Conservation (phyloP, 1,284 basidiomycete genomes). For the Puccinia horiana region DNA sequence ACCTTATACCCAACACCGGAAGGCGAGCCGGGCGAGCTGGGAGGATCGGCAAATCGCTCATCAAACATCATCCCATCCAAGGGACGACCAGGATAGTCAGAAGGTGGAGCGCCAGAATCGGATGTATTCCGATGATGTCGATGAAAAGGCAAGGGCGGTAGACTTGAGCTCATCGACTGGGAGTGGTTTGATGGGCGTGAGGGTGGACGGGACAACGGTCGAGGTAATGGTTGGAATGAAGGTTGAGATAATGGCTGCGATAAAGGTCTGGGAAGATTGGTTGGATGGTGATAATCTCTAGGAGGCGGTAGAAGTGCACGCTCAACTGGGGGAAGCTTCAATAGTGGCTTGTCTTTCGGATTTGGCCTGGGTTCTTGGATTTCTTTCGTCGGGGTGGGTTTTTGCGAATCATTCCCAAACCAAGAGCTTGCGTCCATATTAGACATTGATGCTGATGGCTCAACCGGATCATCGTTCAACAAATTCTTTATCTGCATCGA, state of each 20-base stretch:
- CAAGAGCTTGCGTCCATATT: slow-evolving; percentile 40
- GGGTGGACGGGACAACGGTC: slow-evolving; percentile 28
- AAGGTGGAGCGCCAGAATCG: not conserved
- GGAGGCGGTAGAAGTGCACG: slow-evolving; percentile 1
- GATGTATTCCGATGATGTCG: not conserved
- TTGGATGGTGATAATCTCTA: not conserved
- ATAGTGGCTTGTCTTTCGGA: not conserved
- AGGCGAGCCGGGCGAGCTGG: slow-evolving; percentile 28
- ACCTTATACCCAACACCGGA: not conserved
- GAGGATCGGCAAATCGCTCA: slow-evolving; percentile 50
- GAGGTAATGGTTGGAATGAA: not conserved
- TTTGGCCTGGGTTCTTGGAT: not conserved
- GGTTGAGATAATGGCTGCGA: slow-evolving; percentile 22
- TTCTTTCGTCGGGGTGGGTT: not conserved
- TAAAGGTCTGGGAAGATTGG: slow-evolving; percentile 4
- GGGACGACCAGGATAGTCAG: slow-evolving; percentile 1
- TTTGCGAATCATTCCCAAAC: slow-evolving; percentile 25
- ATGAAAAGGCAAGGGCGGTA: slow-evolving; percentile 13
- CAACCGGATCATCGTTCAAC: slow-evolving; percentile 48
- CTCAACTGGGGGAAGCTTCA: not conserved
- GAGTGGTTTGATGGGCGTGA: slow-evolving; percentile 14
- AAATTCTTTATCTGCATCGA: slow-evolving; percentile 49
- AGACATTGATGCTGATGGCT: slow-evolving; percentile 18
- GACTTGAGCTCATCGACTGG: not conserved
- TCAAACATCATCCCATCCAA: slow-evolving; percentile 23